Percentiles rank a stretch among this genome's conserved stretches.
These are phyloP conservation scores for Penicillium hesseltinei DNA, from an alignment of 2,329 filamentous ascomycete genomes.

Conservation along the genomic window DNA sequence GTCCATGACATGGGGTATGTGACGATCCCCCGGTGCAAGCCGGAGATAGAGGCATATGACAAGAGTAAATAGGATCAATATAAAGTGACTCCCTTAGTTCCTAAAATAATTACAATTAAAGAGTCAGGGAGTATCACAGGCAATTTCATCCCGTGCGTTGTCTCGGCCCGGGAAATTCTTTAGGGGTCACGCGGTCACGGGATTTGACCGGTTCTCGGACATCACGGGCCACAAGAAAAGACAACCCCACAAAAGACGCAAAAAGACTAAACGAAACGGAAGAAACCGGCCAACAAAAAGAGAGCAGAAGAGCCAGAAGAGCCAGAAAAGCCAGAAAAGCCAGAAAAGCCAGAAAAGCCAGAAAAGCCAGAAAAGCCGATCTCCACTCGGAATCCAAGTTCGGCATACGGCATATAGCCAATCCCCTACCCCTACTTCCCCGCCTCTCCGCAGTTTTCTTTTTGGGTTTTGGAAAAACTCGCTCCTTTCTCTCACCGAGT, in stretches of 20 bases:
- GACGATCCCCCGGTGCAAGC: neutral
- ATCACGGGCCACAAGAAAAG: neutral
- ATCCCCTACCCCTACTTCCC: neutral
- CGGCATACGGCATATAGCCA: neutral
- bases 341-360: too few species aligned
- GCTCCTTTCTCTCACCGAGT: conserved; percentile 7
- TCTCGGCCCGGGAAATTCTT: neutral
- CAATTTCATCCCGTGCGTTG: neutral
- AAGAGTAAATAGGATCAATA: neutral
- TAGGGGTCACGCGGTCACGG: neutral
- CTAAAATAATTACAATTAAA: neutral
- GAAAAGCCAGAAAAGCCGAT: neutral
- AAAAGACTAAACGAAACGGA: neutral
- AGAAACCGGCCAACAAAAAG: neutral
- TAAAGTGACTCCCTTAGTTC: neutral
- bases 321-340: too few species aligned
- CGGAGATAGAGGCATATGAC: neutral
- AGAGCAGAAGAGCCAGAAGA: neutral
- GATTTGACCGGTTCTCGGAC: neutral
- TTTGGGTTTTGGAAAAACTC: neutral
- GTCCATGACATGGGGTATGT: neutral
- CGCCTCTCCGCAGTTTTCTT: conserved; percentile 5
- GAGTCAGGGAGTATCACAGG: neutral
- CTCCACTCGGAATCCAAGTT: neutral
- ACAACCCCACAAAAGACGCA: neutral